Evolutionary conservation across 2,329 filamentous ascomycete species (phyloP), one percentile per base, ranked within the genome.

Genomic region (Apiospora saccharicola): DNA sequence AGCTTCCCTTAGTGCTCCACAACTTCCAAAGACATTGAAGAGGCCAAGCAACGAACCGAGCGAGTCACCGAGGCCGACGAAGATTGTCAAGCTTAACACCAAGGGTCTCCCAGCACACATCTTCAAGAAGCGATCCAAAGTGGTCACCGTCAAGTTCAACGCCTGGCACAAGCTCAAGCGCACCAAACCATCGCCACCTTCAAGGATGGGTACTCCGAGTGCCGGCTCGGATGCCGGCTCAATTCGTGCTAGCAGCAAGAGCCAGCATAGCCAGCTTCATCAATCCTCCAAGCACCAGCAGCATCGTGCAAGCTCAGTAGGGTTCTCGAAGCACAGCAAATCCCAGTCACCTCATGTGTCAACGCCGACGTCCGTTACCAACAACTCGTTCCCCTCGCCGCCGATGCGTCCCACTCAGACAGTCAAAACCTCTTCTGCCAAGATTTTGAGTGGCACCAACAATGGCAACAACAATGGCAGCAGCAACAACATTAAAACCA

Each of bases 21-120:
- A 53, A 34, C 6, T 44, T 7, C 49, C 73, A 8, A 73, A 73
- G 44, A 46, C 73, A 3, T 67, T 75, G 4, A 81, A 81, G 69
- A 76, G 80, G 4, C 72, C 76, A 6, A 80, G 78, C 37, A 77
- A 77, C 6, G 80, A 81, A 57, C 68, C 68, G 22, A 76, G 74
- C 41, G 78, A 79, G 24, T 74, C 76, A 8, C 71, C 73, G 13
- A 76, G 79, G 14, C 79, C 79, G 22, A 78, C 76, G 7, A 81
- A 81, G 75, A 75, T 81, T 8, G 72, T 81, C n/a, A 81, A 80
- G 71, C 76, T 81, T 14, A 72, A 80, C 26, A 80, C 79, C 7
- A 78, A 77, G 49, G 75, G 57, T 12, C 77, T 81, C 14, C 74
- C 76, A 1, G 69, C 71, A 30, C 74, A 73, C 26, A 72, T 73